A percentile compares a stretch with the other conserved stretches of the same genome.
phyloP scores from a whole-genome alignment of 192 early-diverging fungal species.

The Allomyces javanicus region DNA sequence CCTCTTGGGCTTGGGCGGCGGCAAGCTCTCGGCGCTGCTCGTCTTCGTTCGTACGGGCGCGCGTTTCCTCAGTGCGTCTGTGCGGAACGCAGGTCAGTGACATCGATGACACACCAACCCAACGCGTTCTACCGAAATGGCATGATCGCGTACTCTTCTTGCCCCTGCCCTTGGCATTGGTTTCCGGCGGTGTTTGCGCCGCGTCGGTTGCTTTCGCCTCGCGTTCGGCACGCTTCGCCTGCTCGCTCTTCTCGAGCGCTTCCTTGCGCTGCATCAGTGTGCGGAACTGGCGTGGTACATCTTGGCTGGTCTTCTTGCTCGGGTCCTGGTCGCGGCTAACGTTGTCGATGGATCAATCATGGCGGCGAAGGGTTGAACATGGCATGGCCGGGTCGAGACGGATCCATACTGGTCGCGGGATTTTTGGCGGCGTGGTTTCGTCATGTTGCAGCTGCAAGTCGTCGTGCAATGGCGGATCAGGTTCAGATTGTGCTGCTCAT shows the following conservation, averaged over 20 bases:
- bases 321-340: neutral
- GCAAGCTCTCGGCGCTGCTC: neutral
- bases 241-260: neutral
- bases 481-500: too few species aligned
- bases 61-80: neutral
- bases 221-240: neutral
- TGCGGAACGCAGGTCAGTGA: neutral
- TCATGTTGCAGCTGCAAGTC: neutral
- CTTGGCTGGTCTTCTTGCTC: neutral
- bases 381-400: neutral
- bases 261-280: neutral
- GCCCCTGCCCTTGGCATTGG: too few species aligned
- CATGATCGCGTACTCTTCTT: neutral
- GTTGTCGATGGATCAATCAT: neutral
- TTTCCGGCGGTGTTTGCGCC: neutral
- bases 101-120: neutral
- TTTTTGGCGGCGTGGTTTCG: neutral
- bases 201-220: neutral
- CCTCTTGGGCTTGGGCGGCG: neutral
- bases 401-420: neutral
- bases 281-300: neutral
- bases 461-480: too few species aligned
- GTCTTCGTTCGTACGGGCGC: neutral
- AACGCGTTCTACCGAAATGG: neutral
- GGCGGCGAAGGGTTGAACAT: neutral